These are phyloP conservation scores for Podospora comata DNA, from an alignment of 495 filamentous ascomycete species.

Conservation along the genomic window DNA sequence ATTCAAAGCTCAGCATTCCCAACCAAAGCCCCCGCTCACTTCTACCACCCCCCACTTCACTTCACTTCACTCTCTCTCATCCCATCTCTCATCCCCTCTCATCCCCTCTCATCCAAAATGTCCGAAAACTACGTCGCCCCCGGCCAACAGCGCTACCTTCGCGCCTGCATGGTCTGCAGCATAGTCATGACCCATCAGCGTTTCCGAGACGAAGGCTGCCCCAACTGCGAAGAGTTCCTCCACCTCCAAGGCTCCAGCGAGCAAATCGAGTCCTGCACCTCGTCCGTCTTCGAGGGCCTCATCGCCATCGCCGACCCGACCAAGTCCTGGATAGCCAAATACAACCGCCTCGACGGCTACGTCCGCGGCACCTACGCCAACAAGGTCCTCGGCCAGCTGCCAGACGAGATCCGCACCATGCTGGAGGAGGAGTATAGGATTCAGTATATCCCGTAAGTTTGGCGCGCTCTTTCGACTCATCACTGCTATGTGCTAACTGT, in stretches of 20 bases:
- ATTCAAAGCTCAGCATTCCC: not conserved
- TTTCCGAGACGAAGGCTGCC: conserved; percentile 83
- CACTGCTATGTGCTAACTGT: not conserved
- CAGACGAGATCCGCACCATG: conserved; percentile 60
- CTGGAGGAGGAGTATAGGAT: conserved; percentile 66
- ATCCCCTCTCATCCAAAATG: conserved; percentile 28
- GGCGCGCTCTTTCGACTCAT: not conserved
- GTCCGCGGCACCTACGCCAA: conserved; percentile 86
- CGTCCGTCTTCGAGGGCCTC: conserved; percentile 87
- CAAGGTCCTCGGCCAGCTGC: conserved; percentile 73
- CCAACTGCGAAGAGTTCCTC: conserved; percentile 92
- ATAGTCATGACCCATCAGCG: conserved; percentile 80
- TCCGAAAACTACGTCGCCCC: conserved; percentile 59
- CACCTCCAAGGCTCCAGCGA: conserved; percentile 74
- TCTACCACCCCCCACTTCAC: not conserved
- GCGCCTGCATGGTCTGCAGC: conserved; percentile 98
- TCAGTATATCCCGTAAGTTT: conserved; percentile 64
- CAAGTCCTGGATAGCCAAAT: conserved; percentile 86
- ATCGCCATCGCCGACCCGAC: conserved; percentile 74
- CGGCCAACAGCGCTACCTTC: conserved; percentile 72
- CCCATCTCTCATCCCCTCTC: not conserved
- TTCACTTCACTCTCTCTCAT: not conserved
- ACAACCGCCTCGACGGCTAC: conserved; percentile 87
- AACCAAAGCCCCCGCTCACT: not conserved
- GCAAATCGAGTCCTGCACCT: conserved; percentile 86